Conservation (phyloP, 257 asterid species). For the Pogostemon cablin region DNA sequence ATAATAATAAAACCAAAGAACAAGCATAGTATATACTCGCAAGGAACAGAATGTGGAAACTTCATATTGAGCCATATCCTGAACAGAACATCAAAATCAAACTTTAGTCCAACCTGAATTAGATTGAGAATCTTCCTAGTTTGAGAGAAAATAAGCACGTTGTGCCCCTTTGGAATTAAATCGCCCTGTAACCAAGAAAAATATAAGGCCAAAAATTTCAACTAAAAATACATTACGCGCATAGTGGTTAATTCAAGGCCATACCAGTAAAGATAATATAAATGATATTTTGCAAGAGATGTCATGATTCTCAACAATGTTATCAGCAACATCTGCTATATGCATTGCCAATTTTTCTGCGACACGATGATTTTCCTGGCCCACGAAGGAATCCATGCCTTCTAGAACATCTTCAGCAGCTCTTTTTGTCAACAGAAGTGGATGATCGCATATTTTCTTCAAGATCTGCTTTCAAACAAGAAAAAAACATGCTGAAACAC, state of each 20-base stretch:
- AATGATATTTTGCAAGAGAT: conserved; percentile 89
- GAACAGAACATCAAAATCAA: conserved; percentile 25
- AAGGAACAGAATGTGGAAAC: conserved; percentile 22
- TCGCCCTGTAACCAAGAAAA: conserved; percentile 57
- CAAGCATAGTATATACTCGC: conserved; percentile 6
- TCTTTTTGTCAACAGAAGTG: conserved; percentile 86
- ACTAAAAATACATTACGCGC: conserved; percentile 1
- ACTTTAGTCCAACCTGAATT: conserved; percentile 62
- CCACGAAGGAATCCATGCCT: conserved; percentile 76
- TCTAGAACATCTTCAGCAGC: conserved; percentile 98
- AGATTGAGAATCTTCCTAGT: conserved; percentile 90
- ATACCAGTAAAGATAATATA: conserved; percentile 74
- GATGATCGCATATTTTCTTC: conserved; percentile 97
- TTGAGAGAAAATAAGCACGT: conserved; percentile 93
- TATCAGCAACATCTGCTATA: conserved; percentile 82
- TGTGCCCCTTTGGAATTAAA: conserved; percentile 84
- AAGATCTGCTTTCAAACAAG: conserved; percentile 56
- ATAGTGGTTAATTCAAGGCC: conserved; percentile 23
- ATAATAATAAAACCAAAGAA: background rate
- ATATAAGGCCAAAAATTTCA: conserved; percentile 9
- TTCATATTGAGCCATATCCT: conserved; percentile 17
- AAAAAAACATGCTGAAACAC: conserved; percentile 23
- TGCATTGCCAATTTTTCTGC: conserved; percentile 94
- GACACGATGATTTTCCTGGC: conserved; percentile 68
- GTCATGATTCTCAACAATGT: conserved; percentile 61